Evolutionary conservation across 441 rosid species (phyloP).

Genomic region (Capsella rubella): DNA sequence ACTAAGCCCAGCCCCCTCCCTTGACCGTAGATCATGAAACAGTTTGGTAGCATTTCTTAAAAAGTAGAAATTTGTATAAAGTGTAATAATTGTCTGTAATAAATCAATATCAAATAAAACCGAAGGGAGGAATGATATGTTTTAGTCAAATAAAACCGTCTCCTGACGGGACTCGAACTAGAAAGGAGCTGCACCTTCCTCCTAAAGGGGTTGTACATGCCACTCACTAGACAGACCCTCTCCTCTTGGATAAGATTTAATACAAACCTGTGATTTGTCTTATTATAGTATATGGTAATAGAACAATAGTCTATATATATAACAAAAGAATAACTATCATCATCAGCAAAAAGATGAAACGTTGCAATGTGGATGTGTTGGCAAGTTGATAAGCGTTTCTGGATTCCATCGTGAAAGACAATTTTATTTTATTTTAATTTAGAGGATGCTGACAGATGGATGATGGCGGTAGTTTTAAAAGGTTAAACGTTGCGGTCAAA

Average conservation of each 20-base stretch:
- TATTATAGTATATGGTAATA: background rate
- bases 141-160: background rate
- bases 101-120: background rate
- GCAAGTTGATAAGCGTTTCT: background rate
- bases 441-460: background rate
- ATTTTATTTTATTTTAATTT: no score
- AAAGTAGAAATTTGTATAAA: background rate
- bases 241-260: background rate
- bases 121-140: background rate
- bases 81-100: background rate
- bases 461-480: background rate
- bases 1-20: conserved; percentile 45
- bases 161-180: background rate
- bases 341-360: conserved; percentile 7
- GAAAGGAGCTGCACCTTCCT: background rate
- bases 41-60: background rate
- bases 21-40: conserved; percentile 10
- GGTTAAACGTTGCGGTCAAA: conserved; percentile 34
- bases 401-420: background rate
- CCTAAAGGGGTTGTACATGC: background rate
- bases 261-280: background rate
- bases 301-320: background rate
- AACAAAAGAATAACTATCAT: background rate
- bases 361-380: conserved; percentile 7
- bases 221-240: background rate